phyloP scores from a whole-genome alignment of 768 basidiomycete genomes.

The Boletales sp. region DNA sequence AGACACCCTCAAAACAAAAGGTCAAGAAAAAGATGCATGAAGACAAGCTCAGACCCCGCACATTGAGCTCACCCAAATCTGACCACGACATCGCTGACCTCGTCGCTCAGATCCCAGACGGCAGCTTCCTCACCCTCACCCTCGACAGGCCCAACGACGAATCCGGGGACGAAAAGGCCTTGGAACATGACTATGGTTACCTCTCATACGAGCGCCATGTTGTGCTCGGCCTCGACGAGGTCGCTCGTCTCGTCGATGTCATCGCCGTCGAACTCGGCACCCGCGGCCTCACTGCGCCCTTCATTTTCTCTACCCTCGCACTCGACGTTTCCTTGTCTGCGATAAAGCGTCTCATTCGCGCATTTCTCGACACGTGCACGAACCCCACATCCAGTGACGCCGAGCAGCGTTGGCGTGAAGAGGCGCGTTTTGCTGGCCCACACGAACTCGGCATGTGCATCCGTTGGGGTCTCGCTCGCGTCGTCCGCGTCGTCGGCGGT shows the following conservation, averaged over 20 bases:
- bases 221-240: slow-evolving; percentile 71
- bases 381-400: slow-evolving; percentile 34
- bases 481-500: slow-evolving; percentile 66
- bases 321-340: slow-evolving; percentile 78
- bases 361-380: slow-evolving; percentile 69
- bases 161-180: slow-evolving; percentile 35
- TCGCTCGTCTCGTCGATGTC: slow-evolving; percentile 66
- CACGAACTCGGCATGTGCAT: slow-evolving; percentile 90
- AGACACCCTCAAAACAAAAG: slow-evolving; percentile 41
- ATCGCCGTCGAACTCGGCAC: slow-evolving; percentile 66
- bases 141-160: slow-evolving; percentile 46
- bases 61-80: slow-evolving; percentile 37
- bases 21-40: slow-evolving; percentile 42
- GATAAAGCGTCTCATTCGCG: slow-evolving; percentile 72
- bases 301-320: slow-evolving; percentile 87
- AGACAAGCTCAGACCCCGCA: slow-evolving; percentile 36
- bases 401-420: slow-evolving; percentile 67
- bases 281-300: slow-evolving; percentile 80
- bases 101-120: slow-evolving; percentile 44
- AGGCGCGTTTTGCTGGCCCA: slow-evolving; percentile 78
- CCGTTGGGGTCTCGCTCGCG: slow-evolving; percentile 86
- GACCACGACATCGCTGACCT: slow-evolving; percentile 32
- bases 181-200: slow-evolving; percentile 63
- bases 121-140: slow-evolving; percentile 50
- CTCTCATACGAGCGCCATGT: slow-evolving; percentile 71